A percentile compares a stretch with the other conserved stretches of the same genome.
Conservation (phyloP, 495 filamentous ascomycete genomes). For the Pyrenula aspistea region DNA sequence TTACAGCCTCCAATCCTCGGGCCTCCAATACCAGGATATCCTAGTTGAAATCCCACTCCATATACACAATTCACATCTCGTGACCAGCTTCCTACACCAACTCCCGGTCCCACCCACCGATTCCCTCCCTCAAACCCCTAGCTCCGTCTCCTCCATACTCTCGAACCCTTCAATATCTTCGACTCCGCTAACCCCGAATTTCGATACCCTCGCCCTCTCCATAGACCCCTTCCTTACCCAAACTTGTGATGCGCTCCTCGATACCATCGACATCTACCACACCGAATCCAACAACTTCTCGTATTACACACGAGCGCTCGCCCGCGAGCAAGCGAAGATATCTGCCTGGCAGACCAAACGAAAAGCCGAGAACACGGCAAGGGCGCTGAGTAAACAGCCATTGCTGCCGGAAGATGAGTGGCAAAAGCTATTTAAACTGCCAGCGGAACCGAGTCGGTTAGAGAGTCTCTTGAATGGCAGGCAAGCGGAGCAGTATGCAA, state of each 20-base stretch:
- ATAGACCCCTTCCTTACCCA: conserved; percentile 99
- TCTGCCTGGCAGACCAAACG: conserved; percentile 91
- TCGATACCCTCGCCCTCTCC: conserved; percentile 76
- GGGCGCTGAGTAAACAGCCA: conserved; percentile 75
- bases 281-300: conserved; percentile 98
- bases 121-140: conserved; percentile 52
- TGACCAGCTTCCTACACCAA: conserved; percentile 90
- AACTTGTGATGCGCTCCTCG: conserved; percentile 88
- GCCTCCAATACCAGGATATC: conserved; percentile 87
- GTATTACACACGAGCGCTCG: conserved; percentile 94
- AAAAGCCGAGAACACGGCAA: conserved; percentile 81
- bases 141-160: conserved; percentile 63
- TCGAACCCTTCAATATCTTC: conserved; percentile 31
- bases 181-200: conserved; percentile 68
- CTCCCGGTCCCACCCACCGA: conserved; percentile 47
- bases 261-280: conserved; percentile 93
- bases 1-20: conserved; percentile 74
- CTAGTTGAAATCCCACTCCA: conserved; percentile 82
- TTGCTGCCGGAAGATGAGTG: conserved; percentile 93
- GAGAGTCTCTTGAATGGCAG: conserved; percentile 86
- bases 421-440: conserved; percentile 94
- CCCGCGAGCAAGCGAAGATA: conserved; percentile 92
- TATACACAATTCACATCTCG: conserved; percentile 93
- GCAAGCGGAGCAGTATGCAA: conserved; percentile 96
- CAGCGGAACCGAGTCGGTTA: conserved; percentile 80